Percentiles rank a stretch among this genome's conserved stretches.
Conservation (phyloP, 805 yeast genomes). For the Sugiyamaella lignohabitans region DNA sequence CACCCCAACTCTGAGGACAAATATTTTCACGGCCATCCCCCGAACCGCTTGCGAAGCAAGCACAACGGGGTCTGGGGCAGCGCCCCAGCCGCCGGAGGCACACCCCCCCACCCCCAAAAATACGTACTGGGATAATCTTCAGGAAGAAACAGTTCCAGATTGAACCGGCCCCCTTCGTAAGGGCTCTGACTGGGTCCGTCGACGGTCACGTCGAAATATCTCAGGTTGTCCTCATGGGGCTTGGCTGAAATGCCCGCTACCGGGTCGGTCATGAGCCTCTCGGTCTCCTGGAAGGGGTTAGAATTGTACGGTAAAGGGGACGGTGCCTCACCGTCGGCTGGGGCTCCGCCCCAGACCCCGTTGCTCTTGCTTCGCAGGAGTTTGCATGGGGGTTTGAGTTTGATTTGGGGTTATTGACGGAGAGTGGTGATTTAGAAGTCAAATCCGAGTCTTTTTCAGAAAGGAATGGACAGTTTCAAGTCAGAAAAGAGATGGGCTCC, state of each 20-base stretch:
- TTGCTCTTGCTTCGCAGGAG: too few relatives aligned
- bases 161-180: constrained; percentile 71
- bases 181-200: constrained; percentile 92
- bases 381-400: background rate
- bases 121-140: constrained; percentile 82
- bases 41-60: too few relatives aligned
- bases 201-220: constrained; percentile 87
- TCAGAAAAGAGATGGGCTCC: too few relatives aligned
- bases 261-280: constrained; percentile 84
- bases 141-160: constrained; percentile 81
- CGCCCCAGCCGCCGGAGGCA: too few relatives aligned
- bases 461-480: too few relatives aligned
- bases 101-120: background rate
- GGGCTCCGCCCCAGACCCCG: too few relatives aligned
- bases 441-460: too few relatives aligned
- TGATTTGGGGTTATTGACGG: background rate
- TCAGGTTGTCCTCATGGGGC: constrained; percentile 89
- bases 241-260: constrained; percentile 92
- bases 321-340: too few relatives aligned
- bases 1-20: too few relatives aligned
- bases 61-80: too few relatives aligned
- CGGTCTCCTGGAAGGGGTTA: constrained; percentile 80
- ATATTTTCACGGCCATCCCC: too few relatives aligned
- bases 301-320: background rate
- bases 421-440: too few relatives aligned